phyloP scores from a whole-genome alignment of 2,329 filamentous ascomycete genomes.

The Fusarium albidum region DNA sequence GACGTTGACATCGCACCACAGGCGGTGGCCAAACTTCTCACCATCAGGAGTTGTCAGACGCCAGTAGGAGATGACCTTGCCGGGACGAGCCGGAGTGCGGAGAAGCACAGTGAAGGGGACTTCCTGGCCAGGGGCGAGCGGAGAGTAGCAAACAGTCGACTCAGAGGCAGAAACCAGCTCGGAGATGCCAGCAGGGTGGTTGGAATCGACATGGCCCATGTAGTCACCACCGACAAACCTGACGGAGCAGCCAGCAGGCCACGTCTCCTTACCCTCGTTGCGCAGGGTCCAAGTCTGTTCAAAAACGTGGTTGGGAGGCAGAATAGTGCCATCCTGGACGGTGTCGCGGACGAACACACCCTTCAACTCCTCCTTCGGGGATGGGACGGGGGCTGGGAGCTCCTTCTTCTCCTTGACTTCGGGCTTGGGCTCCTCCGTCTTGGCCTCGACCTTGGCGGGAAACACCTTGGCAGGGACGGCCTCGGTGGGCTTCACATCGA shows the following conservation, averaged over 20 bases:
- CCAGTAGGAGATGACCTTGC: constrained; percentile 95
- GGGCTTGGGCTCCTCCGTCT: constrained; percentile 38
- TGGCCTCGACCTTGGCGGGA: constrained; percentile 13
- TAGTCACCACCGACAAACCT: constrained; percentile 94
- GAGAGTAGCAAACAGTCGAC: constrained; percentile 77
- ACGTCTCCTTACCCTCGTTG: constrained; percentile 80
- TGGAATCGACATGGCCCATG: constrained; percentile 90
- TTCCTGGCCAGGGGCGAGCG: constrained; percentile 77
- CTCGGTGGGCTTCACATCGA: constrained; percentile 73
- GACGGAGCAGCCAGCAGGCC: constrained; percentile 90
- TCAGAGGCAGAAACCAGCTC: constrained; percentile 82
- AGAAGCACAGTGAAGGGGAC: constrained; percentile 85
- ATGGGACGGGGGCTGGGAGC: constrained; percentile 4
- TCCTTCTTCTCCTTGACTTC: constrained; percentile 32
- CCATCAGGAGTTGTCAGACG: constrained; percentile 85
- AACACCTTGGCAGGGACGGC: constrained; percentile 29
- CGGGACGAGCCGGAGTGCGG: constrained; percentile 78
- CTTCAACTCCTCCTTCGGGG: constrained; percentile 47
- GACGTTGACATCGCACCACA: constrained; percentile 94
- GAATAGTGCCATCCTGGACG: constrained; percentile 77
- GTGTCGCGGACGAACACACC: constrained; percentile 80
- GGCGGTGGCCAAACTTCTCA: constrained; percentile 85
- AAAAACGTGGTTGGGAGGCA: constrained; percentile 77
- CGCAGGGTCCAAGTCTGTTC: constrained; percentile 91
- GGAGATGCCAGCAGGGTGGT: constrained; percentile 78